Base-by-base conservation (phyloP, 2,329 filamentous ascomycete genomes). In the Dactylonectria macrodidyma region DNA sequence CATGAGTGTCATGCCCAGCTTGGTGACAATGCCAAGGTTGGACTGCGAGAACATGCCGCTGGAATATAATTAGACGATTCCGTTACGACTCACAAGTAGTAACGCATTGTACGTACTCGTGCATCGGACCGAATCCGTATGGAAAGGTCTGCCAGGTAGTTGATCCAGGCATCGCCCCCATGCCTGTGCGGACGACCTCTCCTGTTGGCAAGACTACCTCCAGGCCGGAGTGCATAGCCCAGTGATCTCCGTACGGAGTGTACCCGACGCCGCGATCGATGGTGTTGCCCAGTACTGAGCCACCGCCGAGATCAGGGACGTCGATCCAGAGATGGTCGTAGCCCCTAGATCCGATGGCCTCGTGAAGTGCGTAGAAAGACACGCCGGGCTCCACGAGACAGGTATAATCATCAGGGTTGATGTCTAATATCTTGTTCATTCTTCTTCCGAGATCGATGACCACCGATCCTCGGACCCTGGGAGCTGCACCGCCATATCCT, bases 1-100 rank as follows among this genome's bases (percentile, higher is more conserved):
- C 70, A 72, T 70, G 0, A 73, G 65, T 58, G 66, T 67, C 5
- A 73, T 54, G 0, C 71, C 70, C 70, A 73, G 69, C 50, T 73
- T 73, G 3, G 67, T 62, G 0, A 73, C 71, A 4, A 73, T 69
- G 0, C 71, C 70, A 0, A 73, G 16, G 54, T 16, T 34, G 50
- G 71, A 72, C 6, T 72, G 71, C 0, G 56, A 69, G 4, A 71
- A 72, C 1, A 72, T 64, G 0, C 71, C 71, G 8, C 41, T 44
- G 2, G 41, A 44, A 14, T 12, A n/a, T 8, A 8, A 16, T 44
- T 44, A 44, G 41, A 7, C 3, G 10, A 11, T 16, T 44, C 41
- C 14, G 2, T 38, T 9, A 2, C 14, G 36, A 8, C 36, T 38
- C 19, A 19, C 19, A 19, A 19, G 19, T 19, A 19, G 19, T 12